phyloP scores from a whole-genome alignment of 192 early-diverging fungal genomes.

The Oehlia diaphana region DNA sequence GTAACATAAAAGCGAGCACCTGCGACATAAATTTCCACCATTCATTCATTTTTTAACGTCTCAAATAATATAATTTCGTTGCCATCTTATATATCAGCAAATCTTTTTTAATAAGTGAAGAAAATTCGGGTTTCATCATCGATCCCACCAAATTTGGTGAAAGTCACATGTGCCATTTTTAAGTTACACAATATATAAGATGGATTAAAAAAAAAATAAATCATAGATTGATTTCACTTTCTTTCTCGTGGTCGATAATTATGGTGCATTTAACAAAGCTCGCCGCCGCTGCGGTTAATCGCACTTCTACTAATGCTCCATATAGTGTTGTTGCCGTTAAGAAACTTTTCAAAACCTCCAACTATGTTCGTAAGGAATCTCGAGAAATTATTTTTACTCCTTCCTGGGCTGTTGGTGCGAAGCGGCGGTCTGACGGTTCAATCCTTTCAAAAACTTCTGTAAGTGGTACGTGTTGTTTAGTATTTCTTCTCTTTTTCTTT shows the following conservation, averaged over 20 bases:
- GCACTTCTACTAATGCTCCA: slow-evolving; percentile 50
- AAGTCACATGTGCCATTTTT: too few relatives aligned
- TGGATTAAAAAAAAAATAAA: too few relatives aligned
- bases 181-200: too few relatives aligned
- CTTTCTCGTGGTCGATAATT: neutral
- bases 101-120: too few relatives aligned
- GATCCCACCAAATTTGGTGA: too few relatives aligned
- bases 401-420: slow-evolving; percentile 28
- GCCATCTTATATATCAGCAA: too few relatives aligned
- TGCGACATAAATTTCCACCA: too few relatives aligned
- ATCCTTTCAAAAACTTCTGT: slow-evolving; percentile 45
- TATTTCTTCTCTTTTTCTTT: neutral
- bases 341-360: slow-evolving; percentile 45
- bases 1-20: too few relatives aligned
- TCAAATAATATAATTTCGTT: too few relatives aligned
- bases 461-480: slow-evolving; percentile 43
- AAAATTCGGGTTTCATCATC: too few relatives aligned
- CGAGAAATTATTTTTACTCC: slow-evolving; percentile 18
- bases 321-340: slow-evolving; percentile 45
- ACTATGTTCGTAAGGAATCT: slow-evolving; percentile 38
- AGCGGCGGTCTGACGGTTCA: slow-evolving; percentile 37
- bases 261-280: slow-evolving; percentile 30
- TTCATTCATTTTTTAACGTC: too few relatives aligned
- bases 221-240: too few relatives aligned
- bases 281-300: slow-evolving; percentile 55